Evolutionary conservation across 1,284 basidiomycete genomes (phyloP).

Genomic region (Marasmius tenuissimus): DNA sequence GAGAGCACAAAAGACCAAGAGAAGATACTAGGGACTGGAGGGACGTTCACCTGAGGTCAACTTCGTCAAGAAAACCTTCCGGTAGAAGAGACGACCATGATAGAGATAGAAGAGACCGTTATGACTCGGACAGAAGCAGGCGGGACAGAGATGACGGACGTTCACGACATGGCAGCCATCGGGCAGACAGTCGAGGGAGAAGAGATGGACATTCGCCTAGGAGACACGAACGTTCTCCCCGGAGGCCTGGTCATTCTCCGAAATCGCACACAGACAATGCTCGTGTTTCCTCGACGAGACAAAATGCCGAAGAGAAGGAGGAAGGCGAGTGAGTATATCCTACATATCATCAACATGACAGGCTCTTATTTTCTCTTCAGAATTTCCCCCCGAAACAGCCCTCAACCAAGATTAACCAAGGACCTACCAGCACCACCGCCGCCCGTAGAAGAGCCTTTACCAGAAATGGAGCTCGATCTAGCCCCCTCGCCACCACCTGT

Average conservation of each 20-base stretch:
- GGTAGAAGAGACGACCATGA: constrained; percentile 36
- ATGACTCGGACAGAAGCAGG: constrained; percentile 12
- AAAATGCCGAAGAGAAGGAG: constrained; percentile 58
- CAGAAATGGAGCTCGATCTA: constrained; percentile 61
- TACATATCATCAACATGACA: constrained; percentile 14
- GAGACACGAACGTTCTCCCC: background rate
- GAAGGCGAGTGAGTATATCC: constrained; percentile 76
- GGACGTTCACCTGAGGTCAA: constrained; percentile 63
- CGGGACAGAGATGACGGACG: constrained; percentile 3
- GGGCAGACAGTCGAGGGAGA: background rate
- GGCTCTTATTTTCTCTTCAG: constrained; percentile 31
- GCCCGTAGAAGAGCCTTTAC: constrained; percentile 27
- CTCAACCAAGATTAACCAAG: constrained; percentile 20
- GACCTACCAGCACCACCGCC: constrained; percentile 21
- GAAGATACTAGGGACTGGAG: constrained; percentile 74
- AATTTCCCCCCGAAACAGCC: constrained; percentile 53
- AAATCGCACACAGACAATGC: background rate
- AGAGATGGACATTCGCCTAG: background rate
- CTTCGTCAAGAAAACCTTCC: constrained; percentile 31
- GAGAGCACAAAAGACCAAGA: constrained; percentile 50
- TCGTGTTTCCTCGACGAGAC: background rate
- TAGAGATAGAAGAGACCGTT: constrained; percentile 27
- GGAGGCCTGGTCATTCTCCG: background rate
- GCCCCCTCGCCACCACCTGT: constrained; percentile 58
- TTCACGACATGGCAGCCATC: background rate